Base-by-base conservation (phyloP, 75 land plant genomes). In the Cunninghamia lanceolata region DNA sequence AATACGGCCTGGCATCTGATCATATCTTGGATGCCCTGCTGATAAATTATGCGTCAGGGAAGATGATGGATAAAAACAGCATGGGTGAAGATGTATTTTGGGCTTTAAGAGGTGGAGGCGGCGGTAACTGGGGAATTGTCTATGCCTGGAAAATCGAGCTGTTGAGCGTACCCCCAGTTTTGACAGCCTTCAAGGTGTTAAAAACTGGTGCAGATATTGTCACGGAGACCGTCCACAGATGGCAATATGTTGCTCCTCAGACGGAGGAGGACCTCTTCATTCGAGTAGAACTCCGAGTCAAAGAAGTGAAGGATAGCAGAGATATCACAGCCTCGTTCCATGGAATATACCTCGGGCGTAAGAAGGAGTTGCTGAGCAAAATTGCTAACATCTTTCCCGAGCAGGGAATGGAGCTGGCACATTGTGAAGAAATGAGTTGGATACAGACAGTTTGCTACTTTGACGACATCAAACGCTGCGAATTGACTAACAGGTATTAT, bases 21-120 rank as follows among this genome's bases (percentile, higher is more conserved):
- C 39, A 90, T 79, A 87, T 88, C 17, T 19, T 93, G 25, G 91
- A 90, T 38, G 91, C 91, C 1, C 6, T 84, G 19, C 14, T 92
- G 0, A 63, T 92, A 0, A 83, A n/a, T n/a, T n/a, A 87, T 53
- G 90, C 82, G 9, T 68, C 86, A 25, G 93, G 93, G 4, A 4
- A 30, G 59, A 7, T 90, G 42, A 63, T 86, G 28, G 81, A 87
- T 16, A 85, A 88, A 73, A 42, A 53, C 35, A 17, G 86, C 21
- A 90, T 90, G 93, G 91, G 91, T 0, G 85, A 89, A 19, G 88
- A 89, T 30, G 39, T 88, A 38, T 92, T 92, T n/a, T 92, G 89
- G 93, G 93, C 93, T 6, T 70, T 92, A 0, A 82, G 89, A 70
- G 93, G 93, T 15, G 93, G 93, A 3, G 93, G 91, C 1, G 91